Evolutionary conservation across 164 flowering plant genomes (phyloP).

Genomic region (Euptelea pleiosperma): DNA sequence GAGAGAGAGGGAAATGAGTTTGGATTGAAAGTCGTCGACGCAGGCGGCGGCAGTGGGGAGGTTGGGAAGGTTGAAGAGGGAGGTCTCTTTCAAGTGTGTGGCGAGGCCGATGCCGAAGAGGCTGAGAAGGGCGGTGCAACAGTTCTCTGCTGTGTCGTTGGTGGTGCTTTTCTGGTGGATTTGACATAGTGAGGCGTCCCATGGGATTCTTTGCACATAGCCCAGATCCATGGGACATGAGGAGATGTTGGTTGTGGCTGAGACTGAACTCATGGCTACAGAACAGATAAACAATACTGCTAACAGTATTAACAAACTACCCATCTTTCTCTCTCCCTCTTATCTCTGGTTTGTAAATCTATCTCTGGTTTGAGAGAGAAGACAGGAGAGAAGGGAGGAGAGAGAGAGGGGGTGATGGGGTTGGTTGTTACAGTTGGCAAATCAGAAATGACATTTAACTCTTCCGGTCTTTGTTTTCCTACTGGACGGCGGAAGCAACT

Average conservation of each 20-base stretch:
- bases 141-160: conserved; percentile 14
- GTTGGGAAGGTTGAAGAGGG: conserved; percentile 42
- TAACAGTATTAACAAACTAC: too few species aligned
- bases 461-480: too few species aligned
- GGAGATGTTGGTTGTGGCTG: conserved; percentile 1
- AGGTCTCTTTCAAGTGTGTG: conserved; percentile 45
- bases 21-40: conserved; percentile 37
- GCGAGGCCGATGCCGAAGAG: conserved; percentile 47
- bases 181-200: conserved; percentile 47
- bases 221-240: conserved; percentile 51
- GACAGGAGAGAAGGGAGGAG: neutral
- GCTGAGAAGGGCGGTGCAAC: conserved; percentile 51
- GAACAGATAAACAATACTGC: neutral
- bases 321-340: too few species aligned
- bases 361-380: too few species aligned
- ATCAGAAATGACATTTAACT: too few species aligned
- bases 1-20: conserved; percentile 39
- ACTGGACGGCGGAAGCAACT: too few species aligned
- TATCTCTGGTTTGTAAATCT: too few species aligned
- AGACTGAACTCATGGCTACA: neutral
- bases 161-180: conserved; percentile 6
- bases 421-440: too few species aligned
- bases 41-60: conserved; percentile 40
- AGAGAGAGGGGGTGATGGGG: too few species aligned
- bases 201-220: conserved; percentile 42